Percentiles rank a stretch among this genome's conserved stretches.
These are phyloP conservation scores for Patellaria atrata DNA, from an alignment of 495 filamentous ascomycete genomes.

Conservation along the genomic window DNA sequence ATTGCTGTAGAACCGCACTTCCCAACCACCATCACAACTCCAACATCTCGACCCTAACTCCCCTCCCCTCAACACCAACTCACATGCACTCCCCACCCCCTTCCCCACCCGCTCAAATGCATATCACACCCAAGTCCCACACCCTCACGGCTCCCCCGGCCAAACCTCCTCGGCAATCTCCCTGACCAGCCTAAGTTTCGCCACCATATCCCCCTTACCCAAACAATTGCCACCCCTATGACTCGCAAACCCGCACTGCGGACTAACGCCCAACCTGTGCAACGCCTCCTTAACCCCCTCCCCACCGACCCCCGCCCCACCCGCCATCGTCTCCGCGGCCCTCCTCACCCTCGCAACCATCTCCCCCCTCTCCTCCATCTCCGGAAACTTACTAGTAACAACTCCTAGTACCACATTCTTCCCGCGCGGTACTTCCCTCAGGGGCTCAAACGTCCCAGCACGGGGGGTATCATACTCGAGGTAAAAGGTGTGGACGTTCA, in stretches of 20 bases:
- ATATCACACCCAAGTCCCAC: no score
- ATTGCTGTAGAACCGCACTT: no score
- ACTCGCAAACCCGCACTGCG: slow-evolving; percentile 55
- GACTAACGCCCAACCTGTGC: slow-evolving; percentile 47
- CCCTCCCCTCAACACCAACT: no score
- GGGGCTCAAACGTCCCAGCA: slow-evolving; percentile 51
- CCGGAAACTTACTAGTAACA: slow-evolving; percentile 50
- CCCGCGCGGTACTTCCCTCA: slow-evolving; percentile 43
- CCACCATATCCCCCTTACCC: slow-evolving; percentile 43
- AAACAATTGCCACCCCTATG: slow-evolving; percentile 49
- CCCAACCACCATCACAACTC: no score
- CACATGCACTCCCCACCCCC: no score
- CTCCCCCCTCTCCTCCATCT: slow-evolving; percentile 45
- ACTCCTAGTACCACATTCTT: slow-evolving; percentile 54
- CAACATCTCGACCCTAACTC: no score
- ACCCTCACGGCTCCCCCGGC: slow-evolving; percentile 26
- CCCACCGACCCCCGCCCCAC: slow-evolving; percentile 27
- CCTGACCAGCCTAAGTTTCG: slow-evolving; percentile 36
- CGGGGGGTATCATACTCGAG: slow-evolving; percentile 56
- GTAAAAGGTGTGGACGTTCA: slow-evolving; percentile 54
- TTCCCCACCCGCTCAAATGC: no score
- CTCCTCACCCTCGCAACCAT: slow-evolving; percentile 42
- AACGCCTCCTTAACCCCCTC: slow-evolving; percentile 34
- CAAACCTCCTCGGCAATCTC: slow-evolving; percentile 37
- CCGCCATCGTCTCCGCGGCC: slow-evolving; percentile 44